Evolutionary conservation across 2,329 filamentous ascomycete species (phyloP), one percentile per base, ranked within the genome.

Genomic region (Nothophoma quercina): DNA sequence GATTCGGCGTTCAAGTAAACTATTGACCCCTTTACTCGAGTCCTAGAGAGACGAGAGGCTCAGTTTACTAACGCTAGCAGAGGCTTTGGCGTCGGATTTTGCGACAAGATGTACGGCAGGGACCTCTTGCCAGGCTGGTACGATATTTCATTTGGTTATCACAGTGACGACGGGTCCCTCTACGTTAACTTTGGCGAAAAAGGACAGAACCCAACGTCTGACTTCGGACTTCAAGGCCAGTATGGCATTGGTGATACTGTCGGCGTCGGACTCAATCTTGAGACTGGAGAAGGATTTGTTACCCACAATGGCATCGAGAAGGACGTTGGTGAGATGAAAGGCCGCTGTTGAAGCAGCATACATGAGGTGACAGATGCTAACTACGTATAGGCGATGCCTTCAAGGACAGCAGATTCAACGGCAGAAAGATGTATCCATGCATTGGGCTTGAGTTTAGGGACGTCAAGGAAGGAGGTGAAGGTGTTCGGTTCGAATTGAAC

Each of bases 351-450:
- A n/a, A n/a, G n/a, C n/a, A n/a, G n/a, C n/a, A n/a, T n/a, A n/a
- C n/a, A n/a, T n/a, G n/a, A n/a, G n/a, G n/a, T n/a, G n/a, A n/a
- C n/a, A n/a, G n/a, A 10, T 26, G 10, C 25, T 26, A 26, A 26
- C 6, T 26, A 26, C 6, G 10, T 26, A 10, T 10, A 26, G 25
- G 25, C 25, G 25, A 26, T 10, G 25, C 25, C 6, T 26, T 26
- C 25, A 26, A 26, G 10, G 25, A 26, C 25, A 10, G 10, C 6
- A 40, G 21, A 21, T 29, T 40, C 23, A 28, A 28, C 8, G 25
- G 23, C 7, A 29, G 38, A 25, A 40, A 40, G n/a, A 40, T 40
- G 38, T 40, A 29, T 19, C 38, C 38, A 5, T 40, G 38, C 25
- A 21, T 40, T 7, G 38, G 38, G 2, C 29, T 40, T 19, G 38